Evolutionary conservation across 2,329 filamentous ascomycete species (phyloP).

Genomic region (Colletotrichum abscissum): DNA sequence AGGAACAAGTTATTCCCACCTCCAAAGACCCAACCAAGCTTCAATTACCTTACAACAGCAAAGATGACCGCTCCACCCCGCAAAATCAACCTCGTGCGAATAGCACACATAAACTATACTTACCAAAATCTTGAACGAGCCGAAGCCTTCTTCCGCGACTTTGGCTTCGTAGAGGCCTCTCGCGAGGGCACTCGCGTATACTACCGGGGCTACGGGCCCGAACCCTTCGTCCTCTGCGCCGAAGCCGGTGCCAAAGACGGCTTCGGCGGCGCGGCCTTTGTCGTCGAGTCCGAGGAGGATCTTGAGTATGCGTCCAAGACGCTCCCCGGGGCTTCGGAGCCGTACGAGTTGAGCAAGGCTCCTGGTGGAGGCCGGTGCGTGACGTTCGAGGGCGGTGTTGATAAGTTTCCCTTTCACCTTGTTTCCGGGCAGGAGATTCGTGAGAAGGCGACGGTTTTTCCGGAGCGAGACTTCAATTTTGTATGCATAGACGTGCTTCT

Average conservation of each 20-base stretch:
- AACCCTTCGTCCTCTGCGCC: conserved; percentile 70
- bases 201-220: conserved; percentile 70
- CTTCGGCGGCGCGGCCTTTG: conserved; percentile 69
- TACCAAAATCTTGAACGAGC: conserved; percentile 56
- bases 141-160: conserved; percentile 56
- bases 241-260: conserved; percentile 56
- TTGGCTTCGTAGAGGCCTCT: conserved; percentile 56
- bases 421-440: conserved; percentile 62
- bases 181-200: conserved; percentile 59
- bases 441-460: conserved; percentile 49
- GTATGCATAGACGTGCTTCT: conserved; percentile 38
- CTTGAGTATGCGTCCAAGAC: conserved; percentile 60
- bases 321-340: conserved; percentile 57
- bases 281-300: conserved; percentile 66
- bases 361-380: conserved; percentile 66
- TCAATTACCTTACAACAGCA: no score
- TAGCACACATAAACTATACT: conserved; percentile 60
- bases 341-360: conserved; percentile 60
- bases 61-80: conserved; percentile 19
- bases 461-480: conserved; percentile 58
- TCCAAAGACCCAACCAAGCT: no score
- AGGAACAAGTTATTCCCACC: no score
- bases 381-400: conserved; percentile 63
- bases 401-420: conserved; percentile 68
- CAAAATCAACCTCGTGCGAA: conserved; percentile 50